Evolutionary conservation across 345 rosid genomes (phyloP), one percentile per base, ranked within the genome.

Genomic region (Populus euphratica): DNA sequence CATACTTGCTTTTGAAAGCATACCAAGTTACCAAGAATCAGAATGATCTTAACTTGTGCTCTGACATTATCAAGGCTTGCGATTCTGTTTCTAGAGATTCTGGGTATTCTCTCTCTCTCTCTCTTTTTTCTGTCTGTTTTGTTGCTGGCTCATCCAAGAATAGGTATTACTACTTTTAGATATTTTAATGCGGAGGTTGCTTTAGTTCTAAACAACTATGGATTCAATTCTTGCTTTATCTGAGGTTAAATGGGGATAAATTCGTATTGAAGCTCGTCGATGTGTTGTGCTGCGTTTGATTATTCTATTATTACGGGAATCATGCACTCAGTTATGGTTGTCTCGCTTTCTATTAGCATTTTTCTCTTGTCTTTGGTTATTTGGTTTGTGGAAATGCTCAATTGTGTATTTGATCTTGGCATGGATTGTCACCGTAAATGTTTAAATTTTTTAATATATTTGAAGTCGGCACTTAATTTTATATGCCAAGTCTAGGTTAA

Each of bases 41-140:
- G 70, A 76, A 56, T 73, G 91, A 91, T 85, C 92, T 90, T 83
- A 81, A 78, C 41, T 56, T 86, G 72, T 87, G 93, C 83, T 84
- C 86, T 76, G 85, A 87, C 47, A 84, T 91, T 70, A 79, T 91
- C 54, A 75, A 79, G 69, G 89, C 92, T 25, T 90, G 92, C 84
- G 96, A 91, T 82, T 83, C 87, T 77, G 93, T 92, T 72, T 81
- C 93, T 79, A 70, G 62, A 61, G 82, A 77, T 85, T 86, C 89
- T 66, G 86, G 87, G 93, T 87, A 86, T 69, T 64, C 38, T 43
- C 29, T 67, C 50, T 68, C 44, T 39, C 39, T 33, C 5, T 33
- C 33, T 2, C 9, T 64, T 49, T n/a, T 50, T 36, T 65, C 39
- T 68, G 4, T 54, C 17, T 61, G 14, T 18, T 36, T 47, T 47